Base-by-base conservation (phyloP, 352 stramenopile species). In the Thalassiosira livingstoniorum region DNA sequence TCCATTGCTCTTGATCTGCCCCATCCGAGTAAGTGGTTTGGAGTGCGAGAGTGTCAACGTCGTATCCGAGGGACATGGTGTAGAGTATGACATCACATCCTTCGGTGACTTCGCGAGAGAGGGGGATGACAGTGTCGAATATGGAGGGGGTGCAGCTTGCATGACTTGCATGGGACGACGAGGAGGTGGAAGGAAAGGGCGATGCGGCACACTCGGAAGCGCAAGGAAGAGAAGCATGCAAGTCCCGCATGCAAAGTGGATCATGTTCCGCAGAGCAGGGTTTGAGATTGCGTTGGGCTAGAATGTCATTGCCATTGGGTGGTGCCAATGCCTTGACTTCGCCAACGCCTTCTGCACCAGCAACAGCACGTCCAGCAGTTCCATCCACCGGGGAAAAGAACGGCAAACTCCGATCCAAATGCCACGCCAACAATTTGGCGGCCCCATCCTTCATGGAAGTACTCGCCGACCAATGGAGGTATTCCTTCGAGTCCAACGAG, bases 41-140 rank as follows among this genome's bases (percentile, higher is more conserved):
- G 7, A 92, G 54, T 25, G 65, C 21, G 1, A 91, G 23, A 35
- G 87, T 70, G 32, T 85, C 31, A 10, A 90, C 79, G 65, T 92
- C 77, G 23, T 86, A 82, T 18, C 80, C 87, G 51, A 94, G 75
- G 18, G 75, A 75, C 65, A 89, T 82, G 0, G 86, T 94, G 76
- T 93, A 94, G 25, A 94, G 64, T 7, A 93, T 87, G 63, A 88
- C 71, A 39, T 92, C 82, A 60, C 90, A 94, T 45, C 80, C 88
- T 61, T 90, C 87, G 0, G 90, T 90, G 4, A 89, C 39, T 25
- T 89, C 63, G 15, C 74, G 61, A 3, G 80, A 47, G 25, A 92
- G 43, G 21, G 75, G 2, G 0, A 80, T 34, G 5, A 90, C 55
- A 47, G 57, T 27, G 71, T 94, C 90, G 83, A 92, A 93, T 0